Evolutionary conservation across 2,329 filamentous ascomycete genomes (phyloP).

Genomic region (Balansia obtecta): DNA sequence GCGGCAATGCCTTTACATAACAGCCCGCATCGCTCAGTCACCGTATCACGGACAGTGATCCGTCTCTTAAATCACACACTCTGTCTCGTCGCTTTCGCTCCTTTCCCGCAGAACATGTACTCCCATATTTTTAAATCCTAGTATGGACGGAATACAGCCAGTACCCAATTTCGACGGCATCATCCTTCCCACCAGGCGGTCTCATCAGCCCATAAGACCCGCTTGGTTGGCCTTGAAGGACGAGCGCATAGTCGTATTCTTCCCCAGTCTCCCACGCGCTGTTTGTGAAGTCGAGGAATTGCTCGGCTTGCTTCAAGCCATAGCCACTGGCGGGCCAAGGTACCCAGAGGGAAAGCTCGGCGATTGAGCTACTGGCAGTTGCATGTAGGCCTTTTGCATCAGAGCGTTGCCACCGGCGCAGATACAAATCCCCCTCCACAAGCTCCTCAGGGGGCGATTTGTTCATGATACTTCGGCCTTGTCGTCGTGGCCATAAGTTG

Average conservation of each 20-base stretch:
- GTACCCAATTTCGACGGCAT: conserved; percentile 10
- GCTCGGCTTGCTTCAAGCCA: conserved; percentile 3
- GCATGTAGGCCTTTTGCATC: conserved; percentile 6
- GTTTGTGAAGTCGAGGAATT: conserved; percentile 3
- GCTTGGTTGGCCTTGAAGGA: conserved; percentile 1
- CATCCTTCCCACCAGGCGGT: not conserved
- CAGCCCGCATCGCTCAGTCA: too few species aligned
- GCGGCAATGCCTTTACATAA: too few species aligned
- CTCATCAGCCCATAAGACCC: conserved; percentile 10
- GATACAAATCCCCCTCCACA: conserved; percentile 6
- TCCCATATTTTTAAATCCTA: conserved; percentile 6
- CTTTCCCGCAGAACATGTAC: not conserved
- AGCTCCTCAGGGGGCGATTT: conserved; percentile 6
- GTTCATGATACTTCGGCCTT: too few species aligned
- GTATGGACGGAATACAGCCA: conserved; percentile 9
- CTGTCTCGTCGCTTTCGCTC: not conserved
- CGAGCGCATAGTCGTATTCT: conserved; percentile 9
- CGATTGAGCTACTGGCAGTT: conserved; percentile 6
- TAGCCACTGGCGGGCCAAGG: conserved; percentile 11
- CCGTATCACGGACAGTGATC: not conserved
- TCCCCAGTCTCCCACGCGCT: conserved; percentile 6
- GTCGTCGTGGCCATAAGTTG: too few species aligned
- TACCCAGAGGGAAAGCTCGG: conserved; percentile 10
- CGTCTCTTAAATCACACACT: not conserved
- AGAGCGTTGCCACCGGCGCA: conserved; percentile 8